These are phyloP conservation scores for Saccharomycopsis babjevae DNA, from an alignment of 805 yeast genomes.

Conservation along the genomic window DNA sequence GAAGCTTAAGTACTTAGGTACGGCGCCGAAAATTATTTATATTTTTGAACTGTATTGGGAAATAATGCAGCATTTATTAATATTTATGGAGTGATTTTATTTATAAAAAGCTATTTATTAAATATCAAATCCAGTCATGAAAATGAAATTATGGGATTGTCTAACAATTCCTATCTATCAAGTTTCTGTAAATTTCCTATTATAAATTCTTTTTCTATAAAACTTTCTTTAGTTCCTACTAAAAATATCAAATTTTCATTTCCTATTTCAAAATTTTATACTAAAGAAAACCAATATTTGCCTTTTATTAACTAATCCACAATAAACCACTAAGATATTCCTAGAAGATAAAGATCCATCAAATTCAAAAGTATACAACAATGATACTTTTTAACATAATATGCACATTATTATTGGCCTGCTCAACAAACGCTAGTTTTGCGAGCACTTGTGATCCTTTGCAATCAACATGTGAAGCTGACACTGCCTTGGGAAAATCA, in stretches of 20 bases:
- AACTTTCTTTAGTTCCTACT: too few relatives aligned
- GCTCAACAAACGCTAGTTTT: slow-evolving; percentile 5
- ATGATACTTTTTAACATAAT: background rate
- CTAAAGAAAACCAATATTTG: too few relatives aligned
- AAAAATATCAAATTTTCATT: too few relatives aligned
- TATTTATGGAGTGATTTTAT: background rate
- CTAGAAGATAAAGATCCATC: too few relatives aligned
- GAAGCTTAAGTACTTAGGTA: background rate
- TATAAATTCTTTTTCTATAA: too few relatives aligned
- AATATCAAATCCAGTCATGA: background rate
- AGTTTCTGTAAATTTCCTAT: too few relatives aligned
- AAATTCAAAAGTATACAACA: background rate
- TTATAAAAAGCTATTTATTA: background rate
- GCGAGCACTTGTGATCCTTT: slow-evolving; percentile 17
- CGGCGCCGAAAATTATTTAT: background rate
- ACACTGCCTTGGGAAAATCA: slow-evolving; percentile 44
- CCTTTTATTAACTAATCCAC: too few relatives aligned
- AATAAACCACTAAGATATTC: too few relatives aligned
- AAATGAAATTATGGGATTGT: too few relatives aligned
- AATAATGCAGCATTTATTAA: background rate
- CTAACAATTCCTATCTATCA: too few relatives aligned
- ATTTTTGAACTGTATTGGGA: too few relatives aligned
- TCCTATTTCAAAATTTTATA: too few relatives aligned
- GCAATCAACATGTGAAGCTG: slow-evolving; percentile 25
- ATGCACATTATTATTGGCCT: background rate